Percentiles rank a stretch among this genome's conserved stretches.
Conservation (phyloP, 2,329 filamentous ascomycete species). For the Scedosporium boydii region DNA sequence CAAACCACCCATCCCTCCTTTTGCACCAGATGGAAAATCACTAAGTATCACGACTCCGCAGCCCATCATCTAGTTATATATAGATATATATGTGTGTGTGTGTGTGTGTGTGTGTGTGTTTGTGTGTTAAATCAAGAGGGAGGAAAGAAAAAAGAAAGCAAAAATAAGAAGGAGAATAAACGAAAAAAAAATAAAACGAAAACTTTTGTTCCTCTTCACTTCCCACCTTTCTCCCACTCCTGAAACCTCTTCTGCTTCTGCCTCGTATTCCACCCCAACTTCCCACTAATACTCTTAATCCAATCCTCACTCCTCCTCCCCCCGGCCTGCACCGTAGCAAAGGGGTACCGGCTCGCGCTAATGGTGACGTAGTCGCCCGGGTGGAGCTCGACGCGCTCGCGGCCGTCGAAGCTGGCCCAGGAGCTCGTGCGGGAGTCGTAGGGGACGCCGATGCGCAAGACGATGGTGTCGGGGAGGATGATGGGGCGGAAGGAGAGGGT, state of each 20-base stretch:
- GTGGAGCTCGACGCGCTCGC: slow-evolving; percentile 70
- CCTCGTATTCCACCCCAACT: slow-evolving; percentile 72
- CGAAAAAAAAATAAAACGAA: background rate
- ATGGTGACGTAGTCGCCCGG: slow-evolving; percentile 81
- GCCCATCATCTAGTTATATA: too few species aligned
- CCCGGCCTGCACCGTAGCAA: slow-evolving; percentile 64
- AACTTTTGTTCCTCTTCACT: background rate
- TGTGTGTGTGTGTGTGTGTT: too few species aligned
- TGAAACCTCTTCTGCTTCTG: slow-evolving; percentile 62
- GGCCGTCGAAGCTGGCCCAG: slow-evolving; percentile 97
- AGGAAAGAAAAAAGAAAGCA: background rate
- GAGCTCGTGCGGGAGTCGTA: slow-evolving; percentile 82
- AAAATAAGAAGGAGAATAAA: background rate
- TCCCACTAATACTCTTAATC: slow-evolving; percentile 72
- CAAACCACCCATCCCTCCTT: too few species aligned
- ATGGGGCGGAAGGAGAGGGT: slow-evolving; percentile 95
- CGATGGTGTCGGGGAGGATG: slow-evolving; percentile 91
- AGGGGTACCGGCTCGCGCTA: slow-evolving; percentile 70
- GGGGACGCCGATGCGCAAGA: slow-evolving; percentile 85
- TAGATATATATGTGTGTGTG: too few species aligned
- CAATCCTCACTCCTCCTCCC: slow-evolving; percentile 66
- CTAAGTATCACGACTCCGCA: too few species aligned
- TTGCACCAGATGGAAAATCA: too few species aligned
- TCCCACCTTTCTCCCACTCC: slow-evolving; percentile 30
- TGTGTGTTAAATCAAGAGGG: too few species aligned